Conservation (phyloP, 2,329 filamentous ascomycete species). For the Aspergillus unguis region DNA sequence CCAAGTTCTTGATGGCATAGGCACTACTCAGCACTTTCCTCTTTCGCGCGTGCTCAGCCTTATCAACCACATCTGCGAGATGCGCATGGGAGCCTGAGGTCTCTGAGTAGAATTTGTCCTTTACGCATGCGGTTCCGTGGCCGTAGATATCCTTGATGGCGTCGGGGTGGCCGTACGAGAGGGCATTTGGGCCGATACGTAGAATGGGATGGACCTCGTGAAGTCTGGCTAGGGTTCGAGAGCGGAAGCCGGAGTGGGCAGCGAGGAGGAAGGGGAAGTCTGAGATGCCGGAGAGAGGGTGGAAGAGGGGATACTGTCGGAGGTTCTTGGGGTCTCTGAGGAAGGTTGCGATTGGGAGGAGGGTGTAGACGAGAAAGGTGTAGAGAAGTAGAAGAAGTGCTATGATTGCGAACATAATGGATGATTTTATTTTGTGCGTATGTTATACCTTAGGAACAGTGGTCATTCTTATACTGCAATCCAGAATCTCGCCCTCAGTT, state of each 20-base stretch:
- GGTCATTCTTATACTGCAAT: too few species aligned
- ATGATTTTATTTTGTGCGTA: not conserved
- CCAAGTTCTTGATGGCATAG: constrained; percentile 54
- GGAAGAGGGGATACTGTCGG: constrained; percentile 1
- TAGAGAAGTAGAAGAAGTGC: not conserved
- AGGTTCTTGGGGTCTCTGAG: constrained; percentile 1
- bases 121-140: constrained; percentile 50
- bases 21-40: constrained; percentile 51
- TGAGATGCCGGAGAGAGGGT: not conserved
- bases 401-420: not conserved
- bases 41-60: constrained; percentile 51
- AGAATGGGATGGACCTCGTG: constrained; percentile 18
- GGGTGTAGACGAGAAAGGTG: not conserved
- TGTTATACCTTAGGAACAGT: too few species aligned
- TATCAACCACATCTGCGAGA: constrained; percentile 52
- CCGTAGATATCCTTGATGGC: constrained; percentile 53
- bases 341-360: not conserved
- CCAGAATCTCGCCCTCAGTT: not conserved
- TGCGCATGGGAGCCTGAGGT: constrained; percentile 50
- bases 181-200: constrained; percentile 45
- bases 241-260: not conserved
- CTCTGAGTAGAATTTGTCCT: constrained; percentile 48
- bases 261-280: not conserved
- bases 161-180: constrained; percentile 40
- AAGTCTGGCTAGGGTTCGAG: not conserved